Conservation (phyloP, 2,329 filamentous ascomycete species). For the Hypoxylon rubiginosum region DNA sequence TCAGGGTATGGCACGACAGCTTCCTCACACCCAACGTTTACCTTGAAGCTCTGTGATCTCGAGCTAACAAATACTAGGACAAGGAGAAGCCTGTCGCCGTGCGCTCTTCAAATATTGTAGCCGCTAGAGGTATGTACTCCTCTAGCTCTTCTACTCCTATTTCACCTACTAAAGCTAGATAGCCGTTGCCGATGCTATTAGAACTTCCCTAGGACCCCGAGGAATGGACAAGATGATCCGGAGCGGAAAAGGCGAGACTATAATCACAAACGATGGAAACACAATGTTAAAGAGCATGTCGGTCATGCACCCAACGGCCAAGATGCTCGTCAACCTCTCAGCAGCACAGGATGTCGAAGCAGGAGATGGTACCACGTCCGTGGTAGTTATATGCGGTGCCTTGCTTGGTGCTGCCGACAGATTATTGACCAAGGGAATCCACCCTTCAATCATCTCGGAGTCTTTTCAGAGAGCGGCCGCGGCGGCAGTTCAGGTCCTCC, state of each 20-base stretch:
- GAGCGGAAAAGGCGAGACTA: conserved; percentile 94
- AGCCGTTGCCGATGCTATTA: conserved; percentile 98
- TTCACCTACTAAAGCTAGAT: conserved; percentile 50
- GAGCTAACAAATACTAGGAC: conserved; percentile 61
- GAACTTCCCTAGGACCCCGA: conserved; percentile 94
- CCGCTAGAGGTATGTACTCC: conserved; percentile 82
- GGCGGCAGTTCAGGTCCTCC: conserved; percentile 88
- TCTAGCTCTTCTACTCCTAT: conserved; percentile 28
- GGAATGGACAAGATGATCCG: conserved; percentile 99
- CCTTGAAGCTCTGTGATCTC: conserved; percentile 11
- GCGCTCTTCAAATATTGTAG: conserved; percentile 95
- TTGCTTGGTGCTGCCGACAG: conserved; percentile 93
- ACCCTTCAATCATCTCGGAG: conserved; percentile 97
- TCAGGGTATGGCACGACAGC: conserved; percentile 62
- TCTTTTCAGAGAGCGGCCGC: conserved; percentile 95
- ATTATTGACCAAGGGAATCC: conserved; percentile 91
- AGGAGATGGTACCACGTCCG: conserved; percentile 97
- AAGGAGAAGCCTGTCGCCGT: conserved; percentile 99
- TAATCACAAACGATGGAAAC: conserved; percentile 99
- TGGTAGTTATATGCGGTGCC: conserved; percentile 97
- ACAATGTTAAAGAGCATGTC: conserved; percentile 99
- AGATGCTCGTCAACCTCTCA: conserved; percentile 98
- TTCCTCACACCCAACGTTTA: conserved; percentile 10
- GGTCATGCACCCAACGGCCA: conserved; percentile 98
- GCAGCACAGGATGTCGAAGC: conserved; percentile 98